phyloP scores from a whole-genome alignment of 495 filamentous ascomycete species.

The Parachaetomium inaequale region DNA sequence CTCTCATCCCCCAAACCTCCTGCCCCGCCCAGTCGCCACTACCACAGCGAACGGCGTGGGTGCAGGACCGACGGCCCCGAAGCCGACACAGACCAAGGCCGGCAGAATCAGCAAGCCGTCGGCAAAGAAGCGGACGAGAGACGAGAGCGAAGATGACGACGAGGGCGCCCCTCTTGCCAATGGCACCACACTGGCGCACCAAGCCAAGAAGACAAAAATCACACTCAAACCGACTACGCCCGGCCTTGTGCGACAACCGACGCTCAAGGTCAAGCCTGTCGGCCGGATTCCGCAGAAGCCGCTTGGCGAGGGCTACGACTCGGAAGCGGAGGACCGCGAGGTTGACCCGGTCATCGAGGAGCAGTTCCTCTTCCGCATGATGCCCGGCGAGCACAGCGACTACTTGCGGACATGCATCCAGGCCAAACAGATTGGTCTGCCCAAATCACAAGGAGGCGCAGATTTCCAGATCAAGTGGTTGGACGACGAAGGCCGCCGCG shows the following conservation, averaged over 20 bases:
- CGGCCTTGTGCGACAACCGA: slow-evolving; percentile 32
- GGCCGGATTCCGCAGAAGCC: slow-evolving; percentile 61
- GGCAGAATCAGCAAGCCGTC: slow-evolving; percentile 47
- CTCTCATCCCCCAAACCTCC: slow-evolving; percentile 16
- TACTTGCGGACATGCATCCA: slow-evolving; percentile 67
- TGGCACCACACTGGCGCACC: slow-evolving; percentile 24
- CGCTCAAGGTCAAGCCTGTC: slow-evolving; percentile 37
- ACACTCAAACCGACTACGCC: slow-evolving; percentile 27
- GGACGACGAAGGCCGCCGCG: slow-evolving; percentile 67
- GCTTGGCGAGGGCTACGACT: slow-evolving; percentile 87
- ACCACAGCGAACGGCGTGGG: background rate
- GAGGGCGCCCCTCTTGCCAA: slow-evolving; percentile 38
- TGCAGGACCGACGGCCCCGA: slow-evolving; percentile 21
- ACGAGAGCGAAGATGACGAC: slow-evolving; percentile 42
- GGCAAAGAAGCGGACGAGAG: slow-evolving; percentile 44
- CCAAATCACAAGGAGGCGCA: slow-evolving; percentile 56
- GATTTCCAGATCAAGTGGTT: slow-evolving; percentile 78
- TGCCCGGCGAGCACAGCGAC: slow-evolving; percentile 79
- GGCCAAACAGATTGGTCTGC: slow-evolving; percentile 67
- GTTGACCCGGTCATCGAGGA: slow-evolving; percentile 81
- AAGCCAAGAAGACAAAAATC: slow-evolving; percentile 44
- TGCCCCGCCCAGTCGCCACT: background rate
- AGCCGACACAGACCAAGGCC: slow-evolving; percentile 45
- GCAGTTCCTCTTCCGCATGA: slow-evolving; percentile 84
- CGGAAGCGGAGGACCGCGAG: slow-evolving; percentile 90